phyloP scores from a whole-genome alignment of 192 early-diverging fungal species.

The Spinellus fusiger region DNA sequence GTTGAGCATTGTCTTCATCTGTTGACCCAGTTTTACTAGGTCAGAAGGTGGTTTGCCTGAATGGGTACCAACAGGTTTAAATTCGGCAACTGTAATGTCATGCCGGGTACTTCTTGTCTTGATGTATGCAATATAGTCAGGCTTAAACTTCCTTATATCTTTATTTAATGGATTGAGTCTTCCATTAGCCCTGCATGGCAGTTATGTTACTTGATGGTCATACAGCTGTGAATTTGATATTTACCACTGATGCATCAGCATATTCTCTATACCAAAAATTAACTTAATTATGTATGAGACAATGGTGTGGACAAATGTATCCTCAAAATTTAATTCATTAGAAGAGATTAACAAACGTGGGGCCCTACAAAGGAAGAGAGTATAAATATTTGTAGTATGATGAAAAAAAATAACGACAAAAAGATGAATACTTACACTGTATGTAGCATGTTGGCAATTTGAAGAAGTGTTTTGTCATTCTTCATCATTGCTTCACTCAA shows the following conservation, averaged over 20 bases:
- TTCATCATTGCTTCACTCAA: slow-evolving; percentile 2
- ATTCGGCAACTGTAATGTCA: background rate
- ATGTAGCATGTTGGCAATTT: slow-evolving; percentile 6
- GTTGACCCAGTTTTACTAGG: slow-evolving; percentile 1
- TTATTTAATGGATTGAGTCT: slow-evolving; percentile 3
- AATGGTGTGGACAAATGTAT: slow-evolving; percentile 1
- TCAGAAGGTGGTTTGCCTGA: background rate
- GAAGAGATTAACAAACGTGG: background rate
- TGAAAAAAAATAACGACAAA: background rate
- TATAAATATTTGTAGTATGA: slow-evolving; percentile 3
- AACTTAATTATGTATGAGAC: slow-evolving; percentile 1
- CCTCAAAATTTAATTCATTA: slow-evolving; percentile 9
- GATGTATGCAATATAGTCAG: background rate
- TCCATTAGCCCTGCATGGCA: background rate
- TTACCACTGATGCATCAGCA: slow-evolving; percentile 2
- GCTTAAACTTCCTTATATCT: background rate
- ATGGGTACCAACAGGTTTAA: background rate
- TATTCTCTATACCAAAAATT: background rate
- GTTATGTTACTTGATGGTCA: slow-evolving; percentile 1
- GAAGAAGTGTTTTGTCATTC: background rate
- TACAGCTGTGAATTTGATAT: background rate
- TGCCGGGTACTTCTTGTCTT: background rate
- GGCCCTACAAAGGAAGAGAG: slow-evolving; percentile 4
- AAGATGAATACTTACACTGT: slow-evolving; percentile 2
- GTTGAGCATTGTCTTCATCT: slow-evolving; percentile 1